A percentile compares a stretch with the other conserved stretches of the same genome.
These are phyloP conservation scores for Pleurotus cornucopiae DNA, from an alignment of 768 basidiomycete genomes.

Conservation along the genomic window DNA sequence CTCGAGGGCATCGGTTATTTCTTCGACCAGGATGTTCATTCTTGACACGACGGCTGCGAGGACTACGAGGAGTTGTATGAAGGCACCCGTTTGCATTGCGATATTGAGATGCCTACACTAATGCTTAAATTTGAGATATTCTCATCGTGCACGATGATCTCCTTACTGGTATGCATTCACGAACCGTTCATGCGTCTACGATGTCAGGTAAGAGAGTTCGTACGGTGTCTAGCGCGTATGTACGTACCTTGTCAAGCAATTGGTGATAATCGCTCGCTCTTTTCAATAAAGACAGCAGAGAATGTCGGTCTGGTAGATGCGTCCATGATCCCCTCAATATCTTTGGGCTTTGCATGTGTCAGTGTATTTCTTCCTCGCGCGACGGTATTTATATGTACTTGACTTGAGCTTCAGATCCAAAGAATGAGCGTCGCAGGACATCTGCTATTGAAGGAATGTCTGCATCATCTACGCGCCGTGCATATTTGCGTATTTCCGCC, in stretches of 20 bases:
- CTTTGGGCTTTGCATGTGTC: slow-evolving; percentile 36
- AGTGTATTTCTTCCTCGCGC: not conserved
- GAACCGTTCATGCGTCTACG: slow-evolving; percentile 43
- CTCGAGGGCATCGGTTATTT: slow-evolving; percentile 37
- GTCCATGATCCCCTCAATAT: slow-evolving; percentile 62
- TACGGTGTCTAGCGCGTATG: not conserved
- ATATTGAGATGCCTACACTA: slow-evolving; percentile 50
- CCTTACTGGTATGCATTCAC: slow-evolving; percentile 52
- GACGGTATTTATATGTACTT: slow-evolving; percentile 27
- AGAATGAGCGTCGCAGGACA: slow-evolving; percentile 47
- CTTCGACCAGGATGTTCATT: slow-evolving; percentile 39
- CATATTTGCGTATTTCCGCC: slow-evolving; percentile 55
- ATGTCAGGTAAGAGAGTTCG: not conserved
- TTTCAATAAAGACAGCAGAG: slow-evolving; percentile 28
- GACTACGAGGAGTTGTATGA: slow-evolving; percentile 62
- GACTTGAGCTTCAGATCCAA: slow-evolving; percentile 29
- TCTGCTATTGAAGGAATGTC: slow-evolving; percentile 28
- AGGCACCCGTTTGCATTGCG: slow-evolving; percentile 69
- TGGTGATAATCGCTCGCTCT: slow-evolving; percentile 28
- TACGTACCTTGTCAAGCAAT: slow-evolving; percentile 44
- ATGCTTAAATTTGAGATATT: slow-evolving; percentile 1
- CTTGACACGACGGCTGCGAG: slow-evolving; percentile 62
- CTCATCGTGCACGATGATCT: not conserved
- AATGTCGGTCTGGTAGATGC: slow-evolving; percentile 41
- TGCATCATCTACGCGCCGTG: slow-evolving; percentile 29